A percentile compares a stretch with the other conserved stretches of the same genome.
These are phyloP conservation scores for Ophiostoma sp. DNA, from an alignment of 2,329 filamentous ascomycete species.

Conservation along the genomic window DNA sequence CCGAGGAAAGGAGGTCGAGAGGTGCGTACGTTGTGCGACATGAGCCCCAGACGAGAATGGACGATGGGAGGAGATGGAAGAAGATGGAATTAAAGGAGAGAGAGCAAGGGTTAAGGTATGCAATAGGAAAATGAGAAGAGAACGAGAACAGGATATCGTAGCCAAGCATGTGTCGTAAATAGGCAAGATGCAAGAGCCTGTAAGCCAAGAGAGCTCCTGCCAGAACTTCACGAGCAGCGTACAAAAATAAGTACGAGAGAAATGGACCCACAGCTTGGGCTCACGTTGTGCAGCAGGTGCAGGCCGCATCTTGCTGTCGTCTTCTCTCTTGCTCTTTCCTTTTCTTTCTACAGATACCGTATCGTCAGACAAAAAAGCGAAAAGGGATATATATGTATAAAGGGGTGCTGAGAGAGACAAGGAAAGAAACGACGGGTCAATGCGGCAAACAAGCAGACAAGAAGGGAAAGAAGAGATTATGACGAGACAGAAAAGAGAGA, in stretches of 20 bases:
- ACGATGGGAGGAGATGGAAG: neutral
- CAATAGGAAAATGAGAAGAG: neutral
- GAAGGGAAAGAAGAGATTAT: neutral
- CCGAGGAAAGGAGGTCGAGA: neutral
- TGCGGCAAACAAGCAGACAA: neutral
- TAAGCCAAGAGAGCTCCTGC: neutral
- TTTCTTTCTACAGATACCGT: neutral
- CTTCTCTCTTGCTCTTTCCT: conserved; percentile 5
- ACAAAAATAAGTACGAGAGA: conserved; percentile 8
- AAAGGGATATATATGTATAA: neutral
- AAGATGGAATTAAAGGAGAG: neutral
- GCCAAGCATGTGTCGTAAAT: neutral
- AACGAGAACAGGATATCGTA: neutral
- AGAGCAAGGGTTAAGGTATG: neutral
- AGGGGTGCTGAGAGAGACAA: neutral
- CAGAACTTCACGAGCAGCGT: conserved; percentile 13
- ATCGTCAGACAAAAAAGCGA: neutral
- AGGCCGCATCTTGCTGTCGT: neutral
- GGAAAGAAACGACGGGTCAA: neutral
- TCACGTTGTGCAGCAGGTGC: conserved; percentile 20
- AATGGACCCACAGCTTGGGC: conserved; percentile 10
- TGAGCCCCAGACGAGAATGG: neutral
- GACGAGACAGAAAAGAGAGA: neutral
- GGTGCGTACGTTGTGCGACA: conserved; percentile 13
- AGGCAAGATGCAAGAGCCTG: neutral